These are phyloP conservation scores for Mollisiaceae sp. DNA, from an alignment of 2,329 filamentous ascomycete genomes.

Conservation along the genomic window DNA sequence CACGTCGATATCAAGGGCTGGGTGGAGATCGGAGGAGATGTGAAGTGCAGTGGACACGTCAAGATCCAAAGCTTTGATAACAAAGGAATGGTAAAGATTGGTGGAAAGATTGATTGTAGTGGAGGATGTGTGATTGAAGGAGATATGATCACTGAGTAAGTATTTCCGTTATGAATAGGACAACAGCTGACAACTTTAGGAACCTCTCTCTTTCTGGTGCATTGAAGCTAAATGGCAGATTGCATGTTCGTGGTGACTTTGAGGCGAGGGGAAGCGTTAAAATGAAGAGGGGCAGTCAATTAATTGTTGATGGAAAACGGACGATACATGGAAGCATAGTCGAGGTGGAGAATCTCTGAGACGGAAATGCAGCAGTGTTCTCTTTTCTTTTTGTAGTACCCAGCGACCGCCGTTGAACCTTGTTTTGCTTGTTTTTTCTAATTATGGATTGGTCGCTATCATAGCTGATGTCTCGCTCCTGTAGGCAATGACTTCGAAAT, in stretches of 20 bases:
- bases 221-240: slow-evolving; percentile 29
- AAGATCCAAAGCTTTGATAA: slow-evolving; percentile 21
- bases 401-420: too few relatives aligned
- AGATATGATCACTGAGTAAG: slow-evolving; percentile 23
- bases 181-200: slow-evolving; percentile 20
- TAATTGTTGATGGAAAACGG: slow-evolving; percentile 35
- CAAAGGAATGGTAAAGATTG: slow-evolving; percentile 23
- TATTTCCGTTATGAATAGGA: background rate
- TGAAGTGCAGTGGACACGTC: slow-evolving; percentile 28
- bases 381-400: too few relatives aligned
- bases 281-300: slow-evolving; percentile 25
- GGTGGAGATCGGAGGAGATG: slow-evolving; percentile 25
- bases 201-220: slow-evolving; percentile 23
- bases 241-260: slow-evolving; percentile 34
- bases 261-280: slow-evolving; percentile 30
- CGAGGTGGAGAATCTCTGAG: slow-evolving; percentile 9
- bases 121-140: slow-evolving; percentile 26
- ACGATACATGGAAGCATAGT: slow-evolving; percentile 35
- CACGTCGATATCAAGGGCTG: slow-evolving; percentile 25
- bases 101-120: slow-evolving; percentile 22
- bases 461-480: too few relatives aligned
- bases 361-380: too few relatives aligned
- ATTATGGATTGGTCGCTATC: too few relatives aligned
- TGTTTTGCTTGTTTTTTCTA: too few relatives aligned
- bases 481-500: too few relatives aligned